phyloP scores from a whole-genome alignment of 2,329 filamentous ascomycete species.

The Lomentospora prolificans region DNA sequence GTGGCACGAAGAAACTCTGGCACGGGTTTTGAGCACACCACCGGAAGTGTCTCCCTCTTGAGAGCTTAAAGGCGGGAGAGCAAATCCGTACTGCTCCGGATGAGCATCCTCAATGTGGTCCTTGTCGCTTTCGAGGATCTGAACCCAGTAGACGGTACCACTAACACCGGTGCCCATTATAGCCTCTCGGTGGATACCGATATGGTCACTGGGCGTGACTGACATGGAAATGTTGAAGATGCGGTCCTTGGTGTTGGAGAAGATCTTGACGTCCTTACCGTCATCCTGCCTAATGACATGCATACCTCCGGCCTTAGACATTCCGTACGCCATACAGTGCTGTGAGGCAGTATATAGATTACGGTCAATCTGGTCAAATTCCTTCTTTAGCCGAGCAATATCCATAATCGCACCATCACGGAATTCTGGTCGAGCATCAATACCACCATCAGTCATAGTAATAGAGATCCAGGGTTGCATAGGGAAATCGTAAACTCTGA shows the following conservation, averaged over 20 bases:
- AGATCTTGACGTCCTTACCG: slow-evolving; percentile 83
- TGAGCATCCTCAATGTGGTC: slow-evolving; percentile 71
- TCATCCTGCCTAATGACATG: slow-evolving; percentile 91
- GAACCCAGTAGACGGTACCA: slow-evolving; percentile 92
- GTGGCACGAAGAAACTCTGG: slow-evolving; percentile 78
- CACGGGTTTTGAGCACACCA: slow-evolving; percentile 89
- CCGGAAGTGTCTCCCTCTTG: slow-evolving; percentile 87
- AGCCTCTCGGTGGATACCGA: slow-evolving; percentile 57
- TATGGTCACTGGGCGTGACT: slow-evolving; percentile 48
- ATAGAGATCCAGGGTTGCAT: slow-evolving; percentile 96
- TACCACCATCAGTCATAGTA: slow-evolving; percentile 51
- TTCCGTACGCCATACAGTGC: slow-evolving; percentile 87
- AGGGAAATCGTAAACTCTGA: slow-evolving; percentile 89
- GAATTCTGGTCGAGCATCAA: slow-evolving; percentile 52
- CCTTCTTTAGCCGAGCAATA: slow-evolving; percentile 90
- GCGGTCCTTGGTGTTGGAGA: slow-evolving; percentile 82
- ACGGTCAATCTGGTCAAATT: slow-evolving; percentile 94
- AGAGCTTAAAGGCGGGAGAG: slow-evolving; percentile 75
- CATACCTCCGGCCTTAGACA: slow-evolving; percentile 86
- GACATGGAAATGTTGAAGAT: slow-evolving; percentile 91
- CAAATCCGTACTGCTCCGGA: slow-evolving; percentile 76
- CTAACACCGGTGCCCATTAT: slow-evolving; percentile 90
- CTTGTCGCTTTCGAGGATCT: slow-evolving; percentile 65
- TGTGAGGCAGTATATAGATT: slow-evolving; percentile 83
- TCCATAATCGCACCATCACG: slow-evolving; percentile 78